Evolutionary conservation across 1,139 yeast species (phyloP), one percentile per base, ranked within the genome.

Genomic region (Nematodospora anomalae): DNA sequence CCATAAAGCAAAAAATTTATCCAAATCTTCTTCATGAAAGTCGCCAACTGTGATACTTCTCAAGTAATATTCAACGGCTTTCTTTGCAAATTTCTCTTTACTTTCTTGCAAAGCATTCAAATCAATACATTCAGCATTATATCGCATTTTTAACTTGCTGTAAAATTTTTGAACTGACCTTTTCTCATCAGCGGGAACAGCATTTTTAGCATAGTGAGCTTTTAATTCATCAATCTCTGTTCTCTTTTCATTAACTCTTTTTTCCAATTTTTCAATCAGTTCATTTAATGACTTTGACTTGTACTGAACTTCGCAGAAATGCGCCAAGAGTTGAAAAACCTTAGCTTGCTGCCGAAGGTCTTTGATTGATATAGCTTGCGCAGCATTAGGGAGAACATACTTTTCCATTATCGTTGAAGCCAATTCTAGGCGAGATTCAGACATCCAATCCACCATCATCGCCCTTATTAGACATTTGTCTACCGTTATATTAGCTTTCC

Each of bases 1-100:
- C 96, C 97, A 90, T n/a, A 90, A 58, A 0, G 94, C 84, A 54
- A 90, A 82, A 44, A 90, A 83, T 37, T 86, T 74, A 47, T 88
- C 95, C 35, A 84, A 64, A 40, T 79, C 83, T 41, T 79, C 83
- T 37, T 73, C 77, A 33, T 73, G 74, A 42, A 66, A 70, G 10
- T 62, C 65, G 26, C 71, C 75, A 29, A 72, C 55, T 16, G 65
- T 58, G 21, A 83, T 61, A 33, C 86, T 67, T 33, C 64, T 67
- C 38, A 88, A 54, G 50, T 83, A 87, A 47, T 74, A 82, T 29
- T 68, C 72, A 9, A 84, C 67, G 0, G 95, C 79, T 30, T 76
- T 72, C 13, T 59, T 58, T 6, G 80, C 67, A 51, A 83, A 82
- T 4, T 53, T 55, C 20, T 61, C 58, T 30, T 65, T 66, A 30